Percentiles rank a stretch among this genome's conserved stretches.
Evolutionary conservation across 176 grass and related monocot species (phyloP).

Genomic region (Oryza officinalis): DNA sequence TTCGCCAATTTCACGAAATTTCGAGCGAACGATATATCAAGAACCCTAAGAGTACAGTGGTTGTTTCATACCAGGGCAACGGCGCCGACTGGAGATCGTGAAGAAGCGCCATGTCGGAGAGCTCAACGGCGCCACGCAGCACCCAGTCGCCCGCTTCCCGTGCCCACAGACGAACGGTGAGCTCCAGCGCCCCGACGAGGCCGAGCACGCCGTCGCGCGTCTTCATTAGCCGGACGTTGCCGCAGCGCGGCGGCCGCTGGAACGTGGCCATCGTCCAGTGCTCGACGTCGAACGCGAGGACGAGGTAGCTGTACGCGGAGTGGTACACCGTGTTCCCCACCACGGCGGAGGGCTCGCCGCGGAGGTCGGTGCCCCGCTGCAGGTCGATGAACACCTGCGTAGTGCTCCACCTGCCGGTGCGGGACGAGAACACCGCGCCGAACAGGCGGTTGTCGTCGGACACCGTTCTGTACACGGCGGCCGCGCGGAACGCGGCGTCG

Average conservation of each 20-base stretch:
- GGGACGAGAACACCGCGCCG: not conserved
- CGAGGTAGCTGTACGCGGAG: too few relatives aligned
- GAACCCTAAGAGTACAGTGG: too few relatives aligned
- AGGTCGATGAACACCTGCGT: too few relatives aligned
- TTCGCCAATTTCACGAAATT: too few relatives aligned
- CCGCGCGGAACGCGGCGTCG: too few relatives aligned
- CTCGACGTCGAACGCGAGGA: not conserved
- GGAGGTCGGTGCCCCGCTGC: too few relatives aligned
- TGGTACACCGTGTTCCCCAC: not conserved
- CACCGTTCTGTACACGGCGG: too few relatives aligned
- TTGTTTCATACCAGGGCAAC: not conserved
- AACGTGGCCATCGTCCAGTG: not conserved
- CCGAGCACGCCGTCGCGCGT: slow-evolving; percentile 17
- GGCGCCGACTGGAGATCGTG: not conserved
- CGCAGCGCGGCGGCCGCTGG: not conserved
- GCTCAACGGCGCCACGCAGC: not conserved
- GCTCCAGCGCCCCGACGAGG: slow-evolving; percentile 17
- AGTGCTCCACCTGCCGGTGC: not conserved
- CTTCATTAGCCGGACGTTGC: slow-evolving; percentile 24
- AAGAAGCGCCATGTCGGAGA: not conserved
- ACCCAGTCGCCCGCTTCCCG: not conserved
- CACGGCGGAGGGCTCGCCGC: not conserved
- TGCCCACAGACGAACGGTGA: slow-evolving; percentile 27
- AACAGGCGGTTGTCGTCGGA: not conserved
- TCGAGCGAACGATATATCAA: too few relatives aligned